Conservation (phyloP, 2,329 filamentous ascomycete genomes). For the Berkeleyomyces rouxiae region DNA sequence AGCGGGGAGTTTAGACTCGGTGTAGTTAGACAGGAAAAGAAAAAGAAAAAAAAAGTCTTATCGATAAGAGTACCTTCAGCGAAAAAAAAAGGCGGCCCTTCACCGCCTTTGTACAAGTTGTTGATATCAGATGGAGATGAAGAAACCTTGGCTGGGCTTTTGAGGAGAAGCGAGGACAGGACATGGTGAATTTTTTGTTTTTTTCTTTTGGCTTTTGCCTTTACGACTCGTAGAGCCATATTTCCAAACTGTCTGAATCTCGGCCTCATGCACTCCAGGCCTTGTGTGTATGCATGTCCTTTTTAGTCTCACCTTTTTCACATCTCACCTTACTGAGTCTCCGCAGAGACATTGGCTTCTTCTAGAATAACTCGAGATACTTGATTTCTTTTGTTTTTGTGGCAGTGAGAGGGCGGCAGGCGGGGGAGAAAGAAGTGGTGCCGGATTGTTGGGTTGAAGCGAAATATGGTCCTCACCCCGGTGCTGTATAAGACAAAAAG, state of each 20-base stretch:
- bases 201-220: no score
- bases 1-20: slow-evolving; percentile 4
- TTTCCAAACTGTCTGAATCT: no score
- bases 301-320: no score
- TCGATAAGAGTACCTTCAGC: slow-evolving; percentile 2
- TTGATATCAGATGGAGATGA: background rate
- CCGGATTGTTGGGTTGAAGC: background rate
- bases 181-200: no score
- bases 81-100: background rate
- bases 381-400: no score
- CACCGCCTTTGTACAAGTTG: slow-evolving; percentile 6
- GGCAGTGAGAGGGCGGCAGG: no score
- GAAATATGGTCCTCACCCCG: background rate
- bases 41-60: slow-evolving; percentile 8
- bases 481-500: background rate
- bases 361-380: background rate
- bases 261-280: no score
- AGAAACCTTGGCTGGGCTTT: background rate
- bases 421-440: no score
- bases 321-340: no score
- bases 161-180: no score
- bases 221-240: no score
- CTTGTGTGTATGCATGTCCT: no score
- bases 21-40: background rate
- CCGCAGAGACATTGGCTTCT: background rate